phyloP scores from a whole-genome alignment of 1,284 basidiomycete genomes.

The Calocybe gambosa region DNA sequence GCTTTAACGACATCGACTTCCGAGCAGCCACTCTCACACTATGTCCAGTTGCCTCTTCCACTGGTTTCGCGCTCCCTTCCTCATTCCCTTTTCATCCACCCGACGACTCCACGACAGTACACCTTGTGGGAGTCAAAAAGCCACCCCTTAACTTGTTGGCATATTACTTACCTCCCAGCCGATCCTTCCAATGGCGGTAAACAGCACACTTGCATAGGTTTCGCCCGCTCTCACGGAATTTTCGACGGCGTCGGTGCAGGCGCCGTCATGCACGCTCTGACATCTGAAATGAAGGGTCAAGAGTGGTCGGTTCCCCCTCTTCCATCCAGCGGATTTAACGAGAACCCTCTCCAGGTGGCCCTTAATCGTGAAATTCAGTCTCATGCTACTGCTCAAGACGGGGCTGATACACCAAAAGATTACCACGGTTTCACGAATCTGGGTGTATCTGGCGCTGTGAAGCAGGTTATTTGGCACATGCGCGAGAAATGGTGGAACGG shows the following conservation, averaged over 20 bases:
- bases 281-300: slow-evolving; percentile 29
- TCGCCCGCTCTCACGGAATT: slow-evolving; percentile 33
- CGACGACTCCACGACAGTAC: slow-evolving; percentile 30
- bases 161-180: slow-evolving; percentile 31
- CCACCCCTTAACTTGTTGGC: slow-evolving; percentile 36
- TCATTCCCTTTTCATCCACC: slow-evolving; percentile 28
- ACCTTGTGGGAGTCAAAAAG: slow-evolving; percentile 25
- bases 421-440: slow-evolving; percentile 19
- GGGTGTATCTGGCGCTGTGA: slow-evolving; percentile 22
- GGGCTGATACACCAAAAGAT: slow-evolving; percentile 5
- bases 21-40: slow-evolving; percentile 26
- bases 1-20: slow-evolving; percentile 28
- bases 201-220: slow-evolving; percentile 32
- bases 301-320: slow-evolving; percentile 29
- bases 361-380: slow-evolving; percentile 16
- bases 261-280: slow-evolving; percentile 28
- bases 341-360: slow-evolving; percentile 26
- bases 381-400: slow-evolving; percentile 6
- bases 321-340: slow-evolving; percentile 23
- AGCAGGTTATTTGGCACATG: slow-evolving; percentile 25
- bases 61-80: slow-evolving; percentile 27
- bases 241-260: slow-evolving; percentile 35
- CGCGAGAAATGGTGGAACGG: slow-evolving; percentile 27
- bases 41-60: slow-evolving; percentile 25
- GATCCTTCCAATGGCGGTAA: slow-evolving; percentile 18